Evolutionary conservation across 169 alveolate species (phyloP), one percentile per base, ranked within the genome.

Genomic region (Sarcocystis neurona): DNA sequence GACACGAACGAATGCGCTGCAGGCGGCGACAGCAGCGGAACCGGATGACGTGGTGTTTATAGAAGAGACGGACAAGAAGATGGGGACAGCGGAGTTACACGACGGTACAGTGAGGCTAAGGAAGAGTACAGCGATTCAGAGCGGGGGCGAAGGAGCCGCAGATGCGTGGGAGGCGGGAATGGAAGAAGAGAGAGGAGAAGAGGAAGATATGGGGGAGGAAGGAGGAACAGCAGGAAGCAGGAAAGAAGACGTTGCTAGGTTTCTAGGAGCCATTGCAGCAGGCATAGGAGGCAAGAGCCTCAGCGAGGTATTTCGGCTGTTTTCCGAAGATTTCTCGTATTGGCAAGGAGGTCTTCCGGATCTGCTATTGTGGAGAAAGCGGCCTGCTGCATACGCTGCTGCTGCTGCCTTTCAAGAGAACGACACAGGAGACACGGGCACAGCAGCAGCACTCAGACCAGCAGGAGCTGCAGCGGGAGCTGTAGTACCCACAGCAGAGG

Each of bases 321-420:
- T 85, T 50, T 30, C 58, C 5, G 78, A 72, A 34, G 90, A 85
- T 77, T 85, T 43, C 84, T 10, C 74, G 0, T 46, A 75, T 60
- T 85, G 85, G 85, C 58, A 44, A 1, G 74, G 75, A 1, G 90
- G 90, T 32, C 84, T 85, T 0, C 90, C 90, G 23, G 90, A 85
- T 46, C 85, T 85, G 47, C 63, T 85, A 15, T 85, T 85, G 34
- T 85, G 90, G 90, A 58, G 90, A 18, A 1, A 0, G 43, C 5
- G 27, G 60, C 3, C 23, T 34, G 39, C 84, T 5, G 46, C 8
- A 8, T 58, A 8, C 8, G 3, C 23, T 3, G n/a, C 53, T 15
- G 79, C 5, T 0, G 4, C 1, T n/a, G 15, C 37, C 3, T 27
- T 23, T 12, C 32, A 37, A n/a, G 79, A 39, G 30, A 50, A 5